These are phyloP conservation scores for Conidiobolus incongruus DNA, from an alignment of 371 early-diverging fungal genomes.

Conservation along the genomic window DNA sequence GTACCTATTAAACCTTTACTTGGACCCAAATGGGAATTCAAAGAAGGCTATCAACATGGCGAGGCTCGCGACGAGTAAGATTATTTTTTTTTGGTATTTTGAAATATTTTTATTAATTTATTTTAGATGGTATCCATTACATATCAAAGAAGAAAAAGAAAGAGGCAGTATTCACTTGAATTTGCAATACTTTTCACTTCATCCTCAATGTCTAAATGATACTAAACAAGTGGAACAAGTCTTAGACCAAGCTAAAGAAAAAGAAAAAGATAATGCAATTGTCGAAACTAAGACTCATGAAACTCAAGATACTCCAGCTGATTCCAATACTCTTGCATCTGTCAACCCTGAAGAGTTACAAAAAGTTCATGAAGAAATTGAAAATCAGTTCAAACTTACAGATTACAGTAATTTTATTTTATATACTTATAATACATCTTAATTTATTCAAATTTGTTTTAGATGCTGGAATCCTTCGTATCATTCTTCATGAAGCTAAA, in stretches of 20 bases:
- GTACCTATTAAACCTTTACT: conserved; percentile 14
- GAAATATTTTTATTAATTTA: not conserved
- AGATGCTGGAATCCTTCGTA: conserved; percentile 14
- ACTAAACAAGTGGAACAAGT: no score
- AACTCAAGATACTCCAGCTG: not conserved
- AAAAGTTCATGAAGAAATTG: not conserved
- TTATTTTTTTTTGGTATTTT: not conserved
- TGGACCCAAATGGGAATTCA: not conserved
- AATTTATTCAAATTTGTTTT: no score
- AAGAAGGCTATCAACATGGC: not conserved
- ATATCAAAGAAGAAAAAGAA: not conserved
- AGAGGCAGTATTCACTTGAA: not conserved
- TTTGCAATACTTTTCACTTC: not conserved
- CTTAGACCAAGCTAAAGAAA: no score
- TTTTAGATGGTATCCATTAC: not conserved
- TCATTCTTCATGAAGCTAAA: conserved; percentile 13
- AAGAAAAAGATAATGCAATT: no score
- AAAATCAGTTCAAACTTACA: conserved; percentile 5
- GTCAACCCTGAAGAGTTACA: not conserved
- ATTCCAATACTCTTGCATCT: not conserved
- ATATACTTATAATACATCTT: no score
- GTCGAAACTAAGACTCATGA: not conserved
- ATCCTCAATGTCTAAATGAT: no score
- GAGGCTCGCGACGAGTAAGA: not conserved
- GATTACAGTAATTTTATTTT: no score